These are phyloP conservation scores for Hemileccinum impolitum DNA, from an alignment of 768 basidiomycete species.

Conservation along the genomic window DNA sequence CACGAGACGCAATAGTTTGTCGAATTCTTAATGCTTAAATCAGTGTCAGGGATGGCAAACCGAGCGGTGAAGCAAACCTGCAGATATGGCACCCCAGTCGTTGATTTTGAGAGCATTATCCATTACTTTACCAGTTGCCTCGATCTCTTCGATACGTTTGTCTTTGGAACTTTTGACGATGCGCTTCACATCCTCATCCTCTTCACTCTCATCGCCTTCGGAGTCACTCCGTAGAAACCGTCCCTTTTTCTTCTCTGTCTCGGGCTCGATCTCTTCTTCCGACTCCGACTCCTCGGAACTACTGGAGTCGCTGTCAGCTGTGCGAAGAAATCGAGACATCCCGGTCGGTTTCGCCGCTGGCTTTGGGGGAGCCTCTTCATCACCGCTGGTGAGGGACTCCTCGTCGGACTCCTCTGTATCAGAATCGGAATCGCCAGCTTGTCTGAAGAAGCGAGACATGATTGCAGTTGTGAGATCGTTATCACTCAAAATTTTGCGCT, in stretches of 20 bases:
- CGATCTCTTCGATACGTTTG: constrained; percentile 93
- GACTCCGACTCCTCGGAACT: constrained; percentile 52
- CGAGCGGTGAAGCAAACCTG: constrained; percentile 49
- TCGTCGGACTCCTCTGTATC: constrained; percentile 73
- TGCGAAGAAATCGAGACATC: constrained; percentile 79
- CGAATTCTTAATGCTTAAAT: constrained; percentile 68
- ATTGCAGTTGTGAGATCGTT: constrained; percentile 21
- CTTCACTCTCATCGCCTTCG: constrained; percentile 50
- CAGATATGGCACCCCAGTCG: constrained; percentile 92
- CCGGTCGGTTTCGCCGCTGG: constrained; percentile 26
- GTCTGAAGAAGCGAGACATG: constrained; percentile 91
- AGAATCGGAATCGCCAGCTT: constrained; percentile 78
- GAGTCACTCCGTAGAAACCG: constrained; percentile 44
- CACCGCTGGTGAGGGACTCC: constrained; percentile 68
- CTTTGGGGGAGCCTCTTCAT: constrained; percentile 54
- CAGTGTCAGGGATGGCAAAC: constrained; percentile 1
- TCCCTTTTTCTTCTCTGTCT: constrained; percentile 37
- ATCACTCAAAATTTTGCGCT: constrained; percentile 23
- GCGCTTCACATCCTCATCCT: constrained; percentile 70
- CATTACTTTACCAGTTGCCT: constrained; percentile 84
- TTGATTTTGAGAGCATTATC: constrained; percentile 95
- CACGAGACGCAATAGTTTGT: constrained; percentile 90
- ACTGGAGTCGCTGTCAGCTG: constrained; percentile 54
- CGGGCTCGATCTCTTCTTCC: constrained; percentile 56
- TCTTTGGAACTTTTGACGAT: constrained; percentile 83